Conservation (phyloP, 768 basidiomycete species). For the Calocybe cyanea region DNA sequence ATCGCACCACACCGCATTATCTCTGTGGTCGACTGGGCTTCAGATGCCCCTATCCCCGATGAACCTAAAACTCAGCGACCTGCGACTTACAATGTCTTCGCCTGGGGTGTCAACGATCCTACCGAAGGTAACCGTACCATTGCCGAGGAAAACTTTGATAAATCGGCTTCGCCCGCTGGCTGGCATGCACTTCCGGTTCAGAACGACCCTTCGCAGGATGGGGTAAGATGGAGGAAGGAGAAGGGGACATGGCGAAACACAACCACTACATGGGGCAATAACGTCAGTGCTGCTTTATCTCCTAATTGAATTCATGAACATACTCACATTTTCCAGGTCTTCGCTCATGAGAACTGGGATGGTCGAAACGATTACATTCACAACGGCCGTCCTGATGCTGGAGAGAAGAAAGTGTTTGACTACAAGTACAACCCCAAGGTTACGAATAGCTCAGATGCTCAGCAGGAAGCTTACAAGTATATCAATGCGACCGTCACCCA, state of each 20-base stretch:
- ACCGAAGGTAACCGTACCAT: slow-evolving; percentile 55
- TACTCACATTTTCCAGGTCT: slow-evolving; percentile 46
- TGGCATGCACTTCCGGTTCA: slow-evolving; percentile 84
- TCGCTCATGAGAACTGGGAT: slow-evolving; percentile 93
- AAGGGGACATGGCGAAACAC: slow-evolving; percentile 54
- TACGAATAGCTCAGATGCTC: slow-evolving; percentile 51
- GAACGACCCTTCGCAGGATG: slow-evolving; percentile 56
- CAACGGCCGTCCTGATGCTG: slow-evolving; percentile 80
- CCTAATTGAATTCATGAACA: neutral
- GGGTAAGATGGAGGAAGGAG: slow-evolving; percentile 19
- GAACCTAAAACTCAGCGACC: slow-evolving; percentile 26
- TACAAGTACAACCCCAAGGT: slow-evolving; percentile 71
- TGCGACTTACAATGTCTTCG: slow-evolving; percentile 70
- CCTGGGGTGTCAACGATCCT: slow-evolving; percentile 87
- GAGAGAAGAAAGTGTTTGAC: slow-evolving; percentile 54
- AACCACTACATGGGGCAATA: slow-evolving; percentile 85
- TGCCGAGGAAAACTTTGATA: slow-evolving; percentile 69
- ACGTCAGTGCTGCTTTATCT: slow-evolving; percentile 38
- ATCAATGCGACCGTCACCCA: slow-evolving; percentile 86
- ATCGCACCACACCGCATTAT: slow-evolving; percentile 73
- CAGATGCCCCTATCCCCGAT: slow-evolving; percentile 52
- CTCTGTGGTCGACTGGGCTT: slow-evolving; percentile 93
- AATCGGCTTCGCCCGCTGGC: slow-evolving; percentile 77
- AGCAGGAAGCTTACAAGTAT: slow-evolving; percentile 72
- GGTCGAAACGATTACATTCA: slow-evolving; percentile 59